phyloP scores from a whole-genome alignment of 768 basidiomycete species.

The Calocybe indica region DNA sequence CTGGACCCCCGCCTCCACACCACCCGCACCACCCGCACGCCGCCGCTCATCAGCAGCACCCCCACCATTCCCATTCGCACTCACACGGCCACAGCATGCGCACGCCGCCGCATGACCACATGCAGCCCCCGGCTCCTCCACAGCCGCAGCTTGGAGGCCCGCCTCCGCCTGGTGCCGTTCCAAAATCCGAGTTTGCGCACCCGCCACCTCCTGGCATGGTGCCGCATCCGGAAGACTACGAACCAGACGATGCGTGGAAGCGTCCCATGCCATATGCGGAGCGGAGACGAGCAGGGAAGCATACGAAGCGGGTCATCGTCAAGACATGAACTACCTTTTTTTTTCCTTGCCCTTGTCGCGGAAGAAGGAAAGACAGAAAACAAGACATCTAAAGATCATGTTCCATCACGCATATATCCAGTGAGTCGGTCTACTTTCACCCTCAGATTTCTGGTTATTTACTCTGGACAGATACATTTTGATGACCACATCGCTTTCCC shows the following conservation, averaged over 20 bases:
- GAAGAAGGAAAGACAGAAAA: too few species aligned
- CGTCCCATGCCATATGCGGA: slow-evolving; percentile 70
- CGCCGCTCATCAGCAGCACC: background rate
- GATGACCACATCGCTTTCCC: too few species aligned
- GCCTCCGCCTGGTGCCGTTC: background rate
- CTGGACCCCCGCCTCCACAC: slow-evolving; percentile 6
- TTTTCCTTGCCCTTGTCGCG: background rate
- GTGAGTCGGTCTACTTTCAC: too few species aligned
- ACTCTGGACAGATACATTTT: too few species aligned
- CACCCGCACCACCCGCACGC: background rate
- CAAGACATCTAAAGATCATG: too few species aligned
- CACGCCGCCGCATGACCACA: slow-evolving; percentile 1
- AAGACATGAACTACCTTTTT: slow-evolving; percentile 25
- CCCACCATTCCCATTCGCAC: background rate
- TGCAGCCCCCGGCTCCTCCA: background rate
- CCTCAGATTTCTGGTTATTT: too few species aligned
- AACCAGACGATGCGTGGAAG: slow-evolving; percentile 64
- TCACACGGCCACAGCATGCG: slow-evolving; percentile 6
- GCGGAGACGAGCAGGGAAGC: slow-evolving; percentile 73
- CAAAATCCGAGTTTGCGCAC: too few species aligned
- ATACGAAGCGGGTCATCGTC: slow-evolving; percentile 69
- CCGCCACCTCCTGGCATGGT: too few species aligned
- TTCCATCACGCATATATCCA: too few species aligned
- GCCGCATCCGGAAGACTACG: slow-evolving; percentile 24
- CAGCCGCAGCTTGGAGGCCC: background rate